Base-by-base conservation (phyloP, 768 basidiomycete species). In the Leccinum rimulosum region DNA sequence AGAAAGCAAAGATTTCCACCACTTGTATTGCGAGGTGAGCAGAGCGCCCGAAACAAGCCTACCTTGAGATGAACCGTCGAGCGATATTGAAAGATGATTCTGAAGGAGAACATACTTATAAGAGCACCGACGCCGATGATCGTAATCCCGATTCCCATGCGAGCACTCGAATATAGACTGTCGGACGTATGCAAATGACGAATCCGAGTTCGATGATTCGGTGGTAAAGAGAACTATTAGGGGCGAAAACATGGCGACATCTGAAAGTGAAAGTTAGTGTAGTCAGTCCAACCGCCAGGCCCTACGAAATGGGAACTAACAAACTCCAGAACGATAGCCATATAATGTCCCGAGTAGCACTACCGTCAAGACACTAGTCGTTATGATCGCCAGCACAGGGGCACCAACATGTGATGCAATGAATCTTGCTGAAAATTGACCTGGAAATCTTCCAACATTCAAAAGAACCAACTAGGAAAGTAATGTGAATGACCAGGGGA, bases 1-100 rank as follows among this genome's bases (percentile, higher is more conserved):
- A 61, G 84, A 86, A 7, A 85, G 52, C 3, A 79, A 76, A 4
- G 84, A 78, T 49, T 73, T 74, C 81, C 80, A 84, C 86, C 86
- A 87, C 1, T 76, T 71, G 63, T 80, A 85, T 9, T 75, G 65
- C 11, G 74, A 61, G 0, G 82, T 78, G 4, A 87, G 77, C 19
- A 86, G 66, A 0, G 81, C 80, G 1, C 86, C 85, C 17, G 79
- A 75, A 43, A 86, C 76, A 25, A 25, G 25, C 25, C 25, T 25
- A 5, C 83, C 84, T 80, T 55, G 14, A 6, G 31, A 2, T 3
- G 6, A 1, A 38, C 5, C 3, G 19, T 50, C 33, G 27, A 43
- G 52, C 4, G 31, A 50, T 30, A 12, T 11, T 48, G 28, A 15
- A 17, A 31, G 33, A 12, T 50, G 2, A 22, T 40, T 22, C 19